phyloP scores from a whole-genome alignment of 2,329 filamentous ascomycete species.

The Alternaria metachromatica region DNA sequence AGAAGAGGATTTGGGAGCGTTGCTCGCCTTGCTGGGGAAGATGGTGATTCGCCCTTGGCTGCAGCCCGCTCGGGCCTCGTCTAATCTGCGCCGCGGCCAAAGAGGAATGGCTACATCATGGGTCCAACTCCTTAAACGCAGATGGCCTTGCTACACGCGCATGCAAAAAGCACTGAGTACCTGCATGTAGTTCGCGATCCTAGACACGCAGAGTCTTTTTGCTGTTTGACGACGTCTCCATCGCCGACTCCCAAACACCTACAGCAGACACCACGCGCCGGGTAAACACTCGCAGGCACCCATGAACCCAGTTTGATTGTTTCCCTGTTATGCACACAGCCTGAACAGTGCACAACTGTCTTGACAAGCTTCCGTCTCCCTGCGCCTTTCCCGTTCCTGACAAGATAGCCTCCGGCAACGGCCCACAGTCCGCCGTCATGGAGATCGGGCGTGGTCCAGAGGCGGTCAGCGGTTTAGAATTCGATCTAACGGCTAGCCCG shows the following conservation, averaged over 20 bases:
- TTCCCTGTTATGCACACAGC: constrained; percentile 16
- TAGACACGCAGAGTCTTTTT: background rate
- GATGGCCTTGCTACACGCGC: background rate
- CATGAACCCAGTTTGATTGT: constrained; percentile 12
- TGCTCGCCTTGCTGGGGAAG: constrained; percentile 21
- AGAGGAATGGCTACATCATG: constrained; percentile 8
- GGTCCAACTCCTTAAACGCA: constrained; percentile 7
- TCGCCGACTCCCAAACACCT: background rate
- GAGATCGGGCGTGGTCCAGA: constrained; percentile 3
- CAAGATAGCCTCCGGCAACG: constrained; percentile 14
- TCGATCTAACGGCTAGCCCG: background rate
- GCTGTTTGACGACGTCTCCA: background rate
- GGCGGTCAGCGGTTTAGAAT: constrained; percentile 2
- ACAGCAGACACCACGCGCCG: background rate
- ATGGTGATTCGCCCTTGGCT: constrained; percentile 36
- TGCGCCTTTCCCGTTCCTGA: constrained; percentile 25
- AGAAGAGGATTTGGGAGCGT: constrained; percentile 24
- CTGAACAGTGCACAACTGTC: constrained; percentile 20
- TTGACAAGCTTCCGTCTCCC: constrained; percentile 23
- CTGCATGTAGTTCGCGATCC: background rate
- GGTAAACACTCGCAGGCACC: background rate
- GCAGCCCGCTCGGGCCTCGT: constrained; percentile 18
- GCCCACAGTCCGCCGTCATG: constrained; percentile 9
- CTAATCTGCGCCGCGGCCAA: constrained; percentile 20
- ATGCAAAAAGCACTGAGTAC: constrained; percentile 6